Evolutionary conservation across 495 filamentous ascomycete species (phyloP).

Genomic region (Cairneyella variabilis): DNA sequence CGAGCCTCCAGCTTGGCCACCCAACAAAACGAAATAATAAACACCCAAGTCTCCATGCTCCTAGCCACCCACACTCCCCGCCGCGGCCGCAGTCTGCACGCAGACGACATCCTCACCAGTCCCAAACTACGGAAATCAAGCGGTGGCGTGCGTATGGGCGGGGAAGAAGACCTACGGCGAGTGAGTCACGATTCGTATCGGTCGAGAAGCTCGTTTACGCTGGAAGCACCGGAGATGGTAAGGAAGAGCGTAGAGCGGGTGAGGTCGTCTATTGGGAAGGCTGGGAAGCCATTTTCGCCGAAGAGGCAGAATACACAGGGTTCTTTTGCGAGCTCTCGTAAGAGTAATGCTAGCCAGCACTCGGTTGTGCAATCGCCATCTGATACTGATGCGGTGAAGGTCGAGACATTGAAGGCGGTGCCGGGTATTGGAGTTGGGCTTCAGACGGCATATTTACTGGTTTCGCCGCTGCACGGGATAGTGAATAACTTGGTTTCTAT

Average conservation of each 20-base stretch:
- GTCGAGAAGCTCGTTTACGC: conserved; percentile 17
- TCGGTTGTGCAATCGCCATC: conserved; percentile 10
- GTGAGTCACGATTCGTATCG: conserved; percentile 22
- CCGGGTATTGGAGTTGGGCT: conserved; percentile 25
- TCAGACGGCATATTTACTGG: conserved; percentile 64
- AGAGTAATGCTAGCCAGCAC: neutral
- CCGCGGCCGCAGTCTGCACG: conserved; percentile 7
- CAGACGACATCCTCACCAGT: conserved; percentile 13
- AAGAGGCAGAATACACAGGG: conserved; percentile 8
- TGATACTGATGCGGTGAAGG: conserved; percentile 12
- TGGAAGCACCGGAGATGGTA: conserved; percentile 19
- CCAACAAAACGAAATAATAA: conserved; percentile 47
- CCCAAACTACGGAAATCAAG: conserved; percentile 14
- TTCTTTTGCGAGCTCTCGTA: neutral
- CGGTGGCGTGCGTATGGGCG: conserved; percentile 22
- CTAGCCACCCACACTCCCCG: conserved; percentile 1
- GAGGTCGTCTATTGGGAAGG: conserved; percentile 14
- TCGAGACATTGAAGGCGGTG: conserved; percentile 8
- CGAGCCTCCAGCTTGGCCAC: conserved; percentile 60
- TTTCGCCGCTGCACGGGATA: conserved; percentile 74
- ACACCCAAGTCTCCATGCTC: conserved; percentile 29
- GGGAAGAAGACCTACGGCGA: conserved; percentile 24
- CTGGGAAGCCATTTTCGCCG: neutral
- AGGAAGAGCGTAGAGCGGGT: conserved; percentile 25
- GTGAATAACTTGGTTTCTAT: conserved; percentile 54